Evolutionary conservation across 2,329 filamentous ascomycete genomes (phyloP).

Genomic region (Didymella arachidicola): DNA sequence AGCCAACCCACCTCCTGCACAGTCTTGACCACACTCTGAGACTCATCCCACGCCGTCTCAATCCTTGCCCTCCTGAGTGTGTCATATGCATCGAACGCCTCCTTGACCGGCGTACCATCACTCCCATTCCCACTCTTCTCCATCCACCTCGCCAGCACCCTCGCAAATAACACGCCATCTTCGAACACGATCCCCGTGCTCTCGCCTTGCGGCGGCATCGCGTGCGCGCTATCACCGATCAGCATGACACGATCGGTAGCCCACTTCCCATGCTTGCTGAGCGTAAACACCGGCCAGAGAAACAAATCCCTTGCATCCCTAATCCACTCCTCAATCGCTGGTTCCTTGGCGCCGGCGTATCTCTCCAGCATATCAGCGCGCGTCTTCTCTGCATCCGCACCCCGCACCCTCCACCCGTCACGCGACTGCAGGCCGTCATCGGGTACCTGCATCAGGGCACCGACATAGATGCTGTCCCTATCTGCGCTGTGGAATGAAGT

Average conservation of each 20-base stretch:
- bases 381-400: conserved; percentile 54
- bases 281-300: conserved; percentile 57
- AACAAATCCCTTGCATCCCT: conserved; percentile 54
- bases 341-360: conserved; percentile 51
- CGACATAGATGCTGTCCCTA: conserved; percentile 54
- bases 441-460: conserved; percentile 55
- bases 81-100: conserved; percentile 59
- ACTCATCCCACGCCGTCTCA: conserved; percentile 57
- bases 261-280: conserved; percentile 55
- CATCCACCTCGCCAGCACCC: conserved; percentile 54
- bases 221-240: conserved; percentile 58
- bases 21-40: conserved; percentile 55
- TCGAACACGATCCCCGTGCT: conserved; percentile 62
- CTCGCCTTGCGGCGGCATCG: conserved; percentile 62
- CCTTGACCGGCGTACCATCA: conserved; percentile 48
- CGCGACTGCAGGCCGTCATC: conserved; percentile 50
- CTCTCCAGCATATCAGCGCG: conserved; percentile 52
- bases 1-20: conserved; percentile 56
- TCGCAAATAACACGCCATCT: conserved; percentile 59
- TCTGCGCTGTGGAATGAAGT: conserved; percentile 51
- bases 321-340: conserved; percentile 51
- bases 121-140: conserved; percentile 41
- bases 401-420: conserved; percentile 56
- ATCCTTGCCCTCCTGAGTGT: conserved; percentile 55
- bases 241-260: conserved; percentile 55